Base-by-base conservation (phyloP, 805 yeast genomes). In the Teunomyces pallodes region DNA sequence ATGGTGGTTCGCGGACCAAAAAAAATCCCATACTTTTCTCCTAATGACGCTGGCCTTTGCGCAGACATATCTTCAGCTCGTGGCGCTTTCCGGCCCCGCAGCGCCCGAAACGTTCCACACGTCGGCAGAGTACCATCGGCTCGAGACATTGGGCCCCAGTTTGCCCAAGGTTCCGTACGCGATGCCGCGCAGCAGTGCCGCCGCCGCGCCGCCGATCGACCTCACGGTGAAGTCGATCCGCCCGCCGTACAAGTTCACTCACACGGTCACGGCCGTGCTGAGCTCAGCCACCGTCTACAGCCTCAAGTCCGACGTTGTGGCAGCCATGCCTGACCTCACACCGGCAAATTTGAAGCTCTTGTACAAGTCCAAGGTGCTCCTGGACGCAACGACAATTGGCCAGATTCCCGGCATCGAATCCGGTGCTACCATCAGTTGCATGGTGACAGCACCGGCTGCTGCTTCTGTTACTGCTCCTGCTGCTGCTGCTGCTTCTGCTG, bases 191-290 rank as follows among this genome's bases (percentile, higher is more conserved):
- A 17, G 40, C 20, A 26, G 14, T 7, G 43, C 38, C 14, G 31
- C 13, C 12, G 40, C 28, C 10, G 51, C 50, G 36, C 33, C 30
- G 31, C 46, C 52, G 42, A 55, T 69, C 47, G 58, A 54, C 17
- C 56, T 75, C 44, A 54, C 60, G 16, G 73, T 88, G 60, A 85
- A 84, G 64, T 85, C 91, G 28, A 77, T 89, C 46, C 82, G 83
- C 56, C 80, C 85, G 4, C 96, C 96, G 5, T 66, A 54, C 59
- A 87, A 83, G 59, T 86, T 87, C 64, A 62, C 68, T 33, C 51
- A 60, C 4, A 62, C 51, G 33, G 54, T 73, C 46, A 35, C 33
- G 5, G 56, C 43, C 46, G 69, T 59, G 31, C 52, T 59, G 3
- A 55, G 29, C 17, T 64, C 59, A 33, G 64, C 48, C 13, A 65